A percentile compares a stretch with the other conserved stretches of the same genome.
Evolutionary conservation across 169 alveolate species (phyloP).

Genomic region (Plasmodium falciparum): DNA sequence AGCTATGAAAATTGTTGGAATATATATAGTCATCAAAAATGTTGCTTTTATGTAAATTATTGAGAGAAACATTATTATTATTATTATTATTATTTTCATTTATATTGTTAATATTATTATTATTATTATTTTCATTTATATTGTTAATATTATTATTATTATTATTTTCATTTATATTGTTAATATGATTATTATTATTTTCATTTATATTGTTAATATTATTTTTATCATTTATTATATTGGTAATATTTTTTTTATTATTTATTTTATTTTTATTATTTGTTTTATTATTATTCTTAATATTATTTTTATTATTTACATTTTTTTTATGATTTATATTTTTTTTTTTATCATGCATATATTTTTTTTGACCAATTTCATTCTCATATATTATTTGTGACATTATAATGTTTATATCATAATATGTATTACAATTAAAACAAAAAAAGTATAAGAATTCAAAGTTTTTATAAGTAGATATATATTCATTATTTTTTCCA

Average conservation of each 20-base stretch:
- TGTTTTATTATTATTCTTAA: too few species aligned
- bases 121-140: too few species aligned
- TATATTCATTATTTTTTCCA: conserved; percentile 20
- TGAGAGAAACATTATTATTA: neutral
- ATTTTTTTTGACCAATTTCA: too few species aligned
- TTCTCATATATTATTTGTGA: neutral
- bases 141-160: neutral
- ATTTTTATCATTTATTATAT: too few species aligned
- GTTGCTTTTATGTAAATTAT: neutral
- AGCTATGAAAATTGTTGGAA: conserved; percentile 2
- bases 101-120: neutral
- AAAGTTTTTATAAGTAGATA: conserved; percentile 14
- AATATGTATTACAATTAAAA: conserved; percentile 25
- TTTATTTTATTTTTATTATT: too few species aligned
- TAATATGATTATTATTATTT: too few species aligned
- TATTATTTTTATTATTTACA: too few species aligned
- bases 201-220: too few species aligned
- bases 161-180: too few species aligned
- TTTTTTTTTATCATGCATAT: too few species aligned
- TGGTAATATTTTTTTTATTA: too few species aligned
- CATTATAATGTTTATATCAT: conserved; percentile 23
- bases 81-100: neutral
- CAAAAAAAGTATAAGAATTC: conserved; percentile 39
- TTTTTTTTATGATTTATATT: too few species aligned
- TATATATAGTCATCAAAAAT: neutral